These are phyloP conservation scores for Paecilomyces formosus DNA, from an alignment of 2,329 filamentous ascomycete species.

Conservation along the genomic window DNA sequence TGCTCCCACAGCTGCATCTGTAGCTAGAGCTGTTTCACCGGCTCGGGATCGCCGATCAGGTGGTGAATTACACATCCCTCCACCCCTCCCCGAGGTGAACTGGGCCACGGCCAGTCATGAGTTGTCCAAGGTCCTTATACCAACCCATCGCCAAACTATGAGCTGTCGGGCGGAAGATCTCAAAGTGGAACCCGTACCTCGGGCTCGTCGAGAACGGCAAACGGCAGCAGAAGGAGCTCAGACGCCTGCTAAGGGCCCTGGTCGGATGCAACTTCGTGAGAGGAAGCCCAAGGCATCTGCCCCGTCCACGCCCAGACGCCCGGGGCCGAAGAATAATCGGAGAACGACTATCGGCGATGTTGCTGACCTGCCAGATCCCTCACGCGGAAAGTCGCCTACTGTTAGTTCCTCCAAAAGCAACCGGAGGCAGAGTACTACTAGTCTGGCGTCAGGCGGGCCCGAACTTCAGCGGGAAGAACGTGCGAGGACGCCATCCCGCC, in stretches of 20 bases:
- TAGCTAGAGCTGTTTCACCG: slow-evolving; percentile 67
- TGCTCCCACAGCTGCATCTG: slow-evolving; percentile 80
- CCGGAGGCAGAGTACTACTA: slow-evolving; percentile 2
- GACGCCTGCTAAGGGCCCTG: slow-evolving; percentile 40
- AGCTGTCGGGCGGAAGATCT: slow-evolving; percentile 76
- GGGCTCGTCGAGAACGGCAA: slow-evolving; percentile 58
- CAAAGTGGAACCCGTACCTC: slow-evolving; percentile 55
- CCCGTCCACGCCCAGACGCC: slow-evolving; percentile 45
- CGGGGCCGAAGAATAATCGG: slow-evolving; percentile 42
- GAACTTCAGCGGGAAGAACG: slow-evolving; percentile 2
- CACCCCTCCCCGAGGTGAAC: slow-evolving; percentile 71
- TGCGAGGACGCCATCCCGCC: slow-evolving; percentile 6
- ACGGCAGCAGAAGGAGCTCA: slow-evolving; percentile 41
- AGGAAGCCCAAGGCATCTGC: slow-evolving; percentile 49
- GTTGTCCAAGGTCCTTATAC: slow-evolving; percentile 74
- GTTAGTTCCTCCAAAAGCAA: slow-evolving; percentile 5
- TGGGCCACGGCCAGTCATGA: slow-evolving; percentile 83
- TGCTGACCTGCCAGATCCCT: slow-evolving; percentile 35
- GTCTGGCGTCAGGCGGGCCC: slow-evolving; percentile 7
- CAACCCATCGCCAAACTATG: slow-evolving; percentile 62
- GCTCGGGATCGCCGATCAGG: slow-evolving; percentile 45
- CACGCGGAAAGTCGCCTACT: slow-evolving; percentile 14
- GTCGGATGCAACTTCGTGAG: slow-evolving; percentile 67
- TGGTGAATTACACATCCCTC: slow-evolving; percentile 42
- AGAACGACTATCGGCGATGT: slow-evolving; percentile 56